Percentiles rank a stretch among this genome's conserved stretches.
phyloP scores from a whole-genome alignment of 2,329 filamentous ascomycete species.

The Tolypocladium album region DNA sequence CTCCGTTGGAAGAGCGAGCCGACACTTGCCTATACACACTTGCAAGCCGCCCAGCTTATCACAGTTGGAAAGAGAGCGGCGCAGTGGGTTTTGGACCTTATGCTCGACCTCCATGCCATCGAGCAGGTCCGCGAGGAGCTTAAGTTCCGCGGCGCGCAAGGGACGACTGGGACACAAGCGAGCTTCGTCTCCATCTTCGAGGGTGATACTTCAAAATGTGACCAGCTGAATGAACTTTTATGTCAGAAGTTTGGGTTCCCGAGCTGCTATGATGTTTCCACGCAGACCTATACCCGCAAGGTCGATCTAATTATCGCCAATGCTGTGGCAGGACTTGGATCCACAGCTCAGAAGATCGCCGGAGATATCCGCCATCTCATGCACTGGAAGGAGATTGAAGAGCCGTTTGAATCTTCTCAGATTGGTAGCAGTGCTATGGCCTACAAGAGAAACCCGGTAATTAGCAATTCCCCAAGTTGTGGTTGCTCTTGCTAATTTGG shows the following conservation, averaged over 20 bases:
- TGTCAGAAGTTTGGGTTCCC: constrained; percentile 46
- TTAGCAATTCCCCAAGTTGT: background rate
- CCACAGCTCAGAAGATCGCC: constrained; percentile 62
- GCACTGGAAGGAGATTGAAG: constrained; percentile 72
- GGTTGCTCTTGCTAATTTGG: background rate
- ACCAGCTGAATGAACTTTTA: constrained; percentile 43
- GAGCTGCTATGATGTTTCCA: constrained; percentile 42
- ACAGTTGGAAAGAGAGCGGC: constrained; percentile 22
- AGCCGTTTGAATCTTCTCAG: constrained; percentile 72
- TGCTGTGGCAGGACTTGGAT: constrained; percentile 66
- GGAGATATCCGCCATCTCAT: constrained; percentile 66
- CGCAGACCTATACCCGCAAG: constrained; percentile 64
- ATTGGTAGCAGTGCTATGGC: constrained; percentile 39
- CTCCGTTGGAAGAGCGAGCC: constrained; percentile 57
- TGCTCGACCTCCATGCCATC: constrained; percentile 63
- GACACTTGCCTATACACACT: constrained; percentile 68
- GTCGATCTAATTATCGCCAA: constrained; percentile 75
- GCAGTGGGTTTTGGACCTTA: constrained; percentile 57
- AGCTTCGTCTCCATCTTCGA: constrained; percentile 47
- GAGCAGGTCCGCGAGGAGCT: constrained; percentile 59
- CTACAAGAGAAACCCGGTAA: constrained; percentile 9
- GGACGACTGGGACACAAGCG: constrained; percentile 60
- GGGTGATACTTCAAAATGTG: constrained; percentile 36
- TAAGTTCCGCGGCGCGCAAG: constrained; percentile 59
- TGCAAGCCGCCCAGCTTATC: constrained; percentile 14